A percentile compares a stretch with the other conserved stretches of the same genome.
Conservation (phyloP, 371 early-diverging fungal species). For the Syncephalastrum monosporum region DNA sequence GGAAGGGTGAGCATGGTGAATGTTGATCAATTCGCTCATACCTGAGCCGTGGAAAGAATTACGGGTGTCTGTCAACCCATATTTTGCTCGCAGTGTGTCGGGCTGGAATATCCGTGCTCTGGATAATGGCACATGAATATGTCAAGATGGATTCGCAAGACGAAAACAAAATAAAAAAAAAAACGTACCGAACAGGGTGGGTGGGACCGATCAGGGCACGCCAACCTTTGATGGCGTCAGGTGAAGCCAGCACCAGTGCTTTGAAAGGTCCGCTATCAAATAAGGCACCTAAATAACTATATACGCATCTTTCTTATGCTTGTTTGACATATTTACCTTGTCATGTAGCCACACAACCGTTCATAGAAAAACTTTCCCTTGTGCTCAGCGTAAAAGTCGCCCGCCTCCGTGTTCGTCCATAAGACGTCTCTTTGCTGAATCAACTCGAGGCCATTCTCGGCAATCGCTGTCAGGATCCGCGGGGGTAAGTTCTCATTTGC, state of each 20-base stretch:
- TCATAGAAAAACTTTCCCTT: conserved; percentile 67
- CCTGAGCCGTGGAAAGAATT: conserved; percentile 84
- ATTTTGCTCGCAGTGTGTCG: conserved; percentile 64
- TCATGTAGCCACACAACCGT: conserved; percentile 70
- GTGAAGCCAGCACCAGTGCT: conserved; percentile 56
- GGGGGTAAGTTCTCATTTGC: conserved; percentile 55
- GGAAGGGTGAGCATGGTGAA: background rate
- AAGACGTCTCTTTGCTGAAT: conserved; percentile 41
- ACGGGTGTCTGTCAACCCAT: conserved; percentile 79
- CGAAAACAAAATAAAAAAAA: background rate
- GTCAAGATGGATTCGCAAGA: background rate
- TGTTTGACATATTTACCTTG: conserved; percentile 40
- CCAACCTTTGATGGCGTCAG: conserved; percentile 67
- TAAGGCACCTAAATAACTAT: background rate
- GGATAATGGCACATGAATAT: background rate
- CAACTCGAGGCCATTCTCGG: conserved; percentile 47
- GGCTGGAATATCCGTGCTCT: conserved; percentile 67
- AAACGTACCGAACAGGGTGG: conserved; percentile 59
- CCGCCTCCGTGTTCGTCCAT: conserved; percentile 66
- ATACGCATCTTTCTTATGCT: background rate
- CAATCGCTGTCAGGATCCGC: conserved; percentile 40
- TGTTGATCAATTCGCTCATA: conserved; percentile 11
- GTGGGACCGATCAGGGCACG: conserved; percentile 66
- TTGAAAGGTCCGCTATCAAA: conserved; percentile 58
- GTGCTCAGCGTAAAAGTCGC: conserved; percentile 66